These are phyloP conservation scores for Phaeophleospora eucalypticola DNA, from an alignment of 2,329 filamentous ascomycete genomes.

Conservation along the genomic window DNA sequence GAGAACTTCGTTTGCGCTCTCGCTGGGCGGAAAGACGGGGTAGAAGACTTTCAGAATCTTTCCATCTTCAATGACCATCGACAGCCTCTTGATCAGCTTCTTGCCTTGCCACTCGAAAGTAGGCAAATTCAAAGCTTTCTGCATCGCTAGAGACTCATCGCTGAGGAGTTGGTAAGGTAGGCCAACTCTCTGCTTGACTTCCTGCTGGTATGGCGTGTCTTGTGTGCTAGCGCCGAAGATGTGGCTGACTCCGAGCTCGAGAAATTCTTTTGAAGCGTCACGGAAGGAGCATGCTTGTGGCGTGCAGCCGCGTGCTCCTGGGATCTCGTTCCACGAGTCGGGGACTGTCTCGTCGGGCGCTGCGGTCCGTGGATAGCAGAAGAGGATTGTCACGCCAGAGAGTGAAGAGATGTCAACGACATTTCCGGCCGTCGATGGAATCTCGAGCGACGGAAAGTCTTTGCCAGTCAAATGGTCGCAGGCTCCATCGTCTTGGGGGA, in stretches of 20 bases:
- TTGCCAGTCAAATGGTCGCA: constrained; percentile 35
- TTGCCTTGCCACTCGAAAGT: constrained; percentile 39
- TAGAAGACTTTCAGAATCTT: constrained; percentile 41
- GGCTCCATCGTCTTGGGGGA: constrained; percentile 40
- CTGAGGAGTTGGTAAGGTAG: constrained; percentile 41
- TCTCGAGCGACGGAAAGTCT: constrained; percentile 31
- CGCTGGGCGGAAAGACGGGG: constrained; percentile 42
- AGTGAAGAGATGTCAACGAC: constrained; percentile 34
- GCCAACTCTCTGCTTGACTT: constrained; percentile 36
- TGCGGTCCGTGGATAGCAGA: constrained; percentile 42
- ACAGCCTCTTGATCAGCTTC: constrained; percentile 37
- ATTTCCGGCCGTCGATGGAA: constrained; percentile 33
- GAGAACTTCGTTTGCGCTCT: constrained; percentile 38
- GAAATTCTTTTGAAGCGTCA: constrained; percentile 31
- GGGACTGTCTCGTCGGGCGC: constrained; percentile 40
- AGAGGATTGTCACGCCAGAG: constrained; percentile 38
- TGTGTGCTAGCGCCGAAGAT: constrained; percentile 42
- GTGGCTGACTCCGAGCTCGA: constrained; percentile 29
- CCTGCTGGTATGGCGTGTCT: constrained; percentile 38
- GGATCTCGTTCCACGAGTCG: constrained; percentile 41
- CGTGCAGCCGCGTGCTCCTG: constrained; percentile 43
- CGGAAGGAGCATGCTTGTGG: constrained; percentile 44
- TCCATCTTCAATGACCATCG: constrained; percentile 38
- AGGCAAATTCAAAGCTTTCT: constrained; percentile 34
- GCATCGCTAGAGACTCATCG: constrained; percentile 37